Base-by-base conservation (phyloP, 192 early-diverging fungal genomes). In the Umbelopsis sp. region DNA sequence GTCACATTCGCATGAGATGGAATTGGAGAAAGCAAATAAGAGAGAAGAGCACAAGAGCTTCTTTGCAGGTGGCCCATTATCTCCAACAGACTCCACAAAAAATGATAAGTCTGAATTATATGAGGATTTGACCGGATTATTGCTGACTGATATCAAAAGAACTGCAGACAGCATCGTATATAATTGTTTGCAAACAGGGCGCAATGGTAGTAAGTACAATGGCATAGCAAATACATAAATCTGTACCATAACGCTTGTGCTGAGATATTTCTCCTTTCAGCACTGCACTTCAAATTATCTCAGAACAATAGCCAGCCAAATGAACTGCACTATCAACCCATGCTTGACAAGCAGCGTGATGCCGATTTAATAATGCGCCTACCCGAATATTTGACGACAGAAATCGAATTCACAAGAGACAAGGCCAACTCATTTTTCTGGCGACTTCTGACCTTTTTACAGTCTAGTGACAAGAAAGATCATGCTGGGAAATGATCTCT, bases 141-240 rank as follows among this genome's bases (percentile, higher is more conserved):
- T 72, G 25, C 35, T 72, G n/a, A 65, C 58, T 44, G 71, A 72
- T 44, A 11, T 66, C 23, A 66, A 72, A 41, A 66, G 35, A 30
- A 51, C 46, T 2, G 2, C 12, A 4, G 49, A 66, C 3, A 25
- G 71, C 25, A 44, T 58, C 7, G 27, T 51, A n/a, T 72, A 50
- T 27, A 65, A 66, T 53, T 72, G 71, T 47, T n/a, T 66, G 18
- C 64, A 72, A 53, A 66, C 49, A 5, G 71, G 71, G 20, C 44
- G 48, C 0, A 66, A 72, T 23, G 71, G 71, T 11, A 66, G 71
- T 72, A 65, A 66, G 71, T 72, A 7, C 4, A 51, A 51, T 22
- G 10, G 49, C 49, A 41, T 41, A 6, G n/a, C n/a, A n/a, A n/a
- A n/a, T 37, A 7, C 7, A 37, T 37, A 9, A 41, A 6, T 9